Conservation (phyloP, 129 eudicot genomes). For the Flaveria sonorensis region DNA sequence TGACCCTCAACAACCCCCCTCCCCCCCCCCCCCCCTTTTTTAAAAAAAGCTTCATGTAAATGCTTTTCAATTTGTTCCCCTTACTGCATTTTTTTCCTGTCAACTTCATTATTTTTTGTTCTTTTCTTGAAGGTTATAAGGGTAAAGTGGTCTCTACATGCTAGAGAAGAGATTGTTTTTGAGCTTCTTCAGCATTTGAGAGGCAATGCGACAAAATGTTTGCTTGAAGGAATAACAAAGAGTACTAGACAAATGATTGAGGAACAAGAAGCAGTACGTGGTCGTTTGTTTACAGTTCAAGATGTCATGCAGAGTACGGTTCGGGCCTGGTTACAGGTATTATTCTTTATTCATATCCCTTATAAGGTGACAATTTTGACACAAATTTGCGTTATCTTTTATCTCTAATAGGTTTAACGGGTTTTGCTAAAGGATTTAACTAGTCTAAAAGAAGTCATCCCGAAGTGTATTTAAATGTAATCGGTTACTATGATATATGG, state of each 20-base stretch:
- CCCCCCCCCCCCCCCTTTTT: too few species aligned
- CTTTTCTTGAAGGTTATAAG: conserved; percentile 65
- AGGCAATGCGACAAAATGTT: conserved; percentile 55
- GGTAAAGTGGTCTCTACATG: conserved; percentile 96
- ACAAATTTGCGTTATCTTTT: neutral
- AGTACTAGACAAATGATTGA: conserved; percentile 90
- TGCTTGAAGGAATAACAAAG: conserved; percentile 75
- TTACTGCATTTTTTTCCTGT: neutral
- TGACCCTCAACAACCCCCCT: neutral
- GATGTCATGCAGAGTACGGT: conserved; percentile 97
- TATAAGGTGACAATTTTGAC: neutral
- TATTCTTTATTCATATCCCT: neutral
- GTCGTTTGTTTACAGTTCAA: conserved; percentile 91
- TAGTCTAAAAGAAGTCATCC: neutral
- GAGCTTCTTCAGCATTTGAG: conserved; percentile 90
- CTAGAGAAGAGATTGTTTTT: conserved; percentile 93
- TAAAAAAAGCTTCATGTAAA: neutral
- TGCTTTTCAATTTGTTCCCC: neutral
- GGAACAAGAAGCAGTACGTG: conserved; percentile 98
- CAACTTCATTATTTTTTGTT: neutral
- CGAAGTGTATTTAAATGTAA: neutral
- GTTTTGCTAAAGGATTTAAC: neutral
- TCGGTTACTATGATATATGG: neutral
- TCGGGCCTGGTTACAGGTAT: conserved; percentile 93
- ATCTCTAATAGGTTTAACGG: neutral